phyloP scores from a whole-genome alignment of 148 eudicot genomes.

The Nepenthes gracilis region DNA sequence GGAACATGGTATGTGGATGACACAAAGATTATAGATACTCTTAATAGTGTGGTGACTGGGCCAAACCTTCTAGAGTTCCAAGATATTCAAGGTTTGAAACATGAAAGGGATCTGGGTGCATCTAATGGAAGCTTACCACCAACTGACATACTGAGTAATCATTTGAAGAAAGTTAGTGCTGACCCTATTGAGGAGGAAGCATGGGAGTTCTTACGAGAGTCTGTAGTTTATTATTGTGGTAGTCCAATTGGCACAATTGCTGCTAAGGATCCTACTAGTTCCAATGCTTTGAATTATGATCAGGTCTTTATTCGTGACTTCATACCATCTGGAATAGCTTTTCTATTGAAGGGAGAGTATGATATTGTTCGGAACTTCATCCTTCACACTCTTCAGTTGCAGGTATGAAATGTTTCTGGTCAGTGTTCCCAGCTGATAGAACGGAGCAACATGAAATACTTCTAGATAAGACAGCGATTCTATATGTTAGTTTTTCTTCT shows the following conservation, averaged over 20 bases:
- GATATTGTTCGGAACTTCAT: slow-evolving; percentile 48
- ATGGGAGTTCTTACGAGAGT: slow-evolving; percentile 45
- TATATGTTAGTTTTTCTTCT: too few species aligned
- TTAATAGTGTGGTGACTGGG: slow-evolving; percentile 17
- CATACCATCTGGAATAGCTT: slow-evolving; percentile 42
- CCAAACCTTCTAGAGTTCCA: slow-evolving; percentile 26
- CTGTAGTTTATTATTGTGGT: slow-evolving; percentile 55
- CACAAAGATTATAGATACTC: slow-evolving; percentile 17
- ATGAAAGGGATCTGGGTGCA: slow-evolving; percentile 9
- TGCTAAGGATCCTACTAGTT: slow-evolving; percentile 48
- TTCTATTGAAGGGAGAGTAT: slow-evolving; percentile 42
- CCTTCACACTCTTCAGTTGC: slow-evolving; percentile 43
- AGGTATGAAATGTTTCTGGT: slow-evolving; percentile 19
- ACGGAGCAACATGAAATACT: too few species aligned
- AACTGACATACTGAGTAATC: slow-evolving; percentile 9
- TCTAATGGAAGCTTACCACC: slow-evolving; percentile 11
- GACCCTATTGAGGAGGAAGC: slow-evolving; percentile 51
- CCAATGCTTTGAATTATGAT: slow-evolving; percentile 46
- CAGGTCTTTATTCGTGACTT: slow-evolving; percentile 51
- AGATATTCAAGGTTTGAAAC: slow-evolving; percentile 12
- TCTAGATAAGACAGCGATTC: too few species aligned
- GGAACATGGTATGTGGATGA: slow-evolving; percentile 40
- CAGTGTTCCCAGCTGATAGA: not conserved
- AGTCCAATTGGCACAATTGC: slow-evolving; percentile 71
- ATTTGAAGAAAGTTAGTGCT: slow-evolving; percentile 4